phyloP scores from a whole-genome alignment of 805 yeast species.

The Komagataella ulmi region DNA sequence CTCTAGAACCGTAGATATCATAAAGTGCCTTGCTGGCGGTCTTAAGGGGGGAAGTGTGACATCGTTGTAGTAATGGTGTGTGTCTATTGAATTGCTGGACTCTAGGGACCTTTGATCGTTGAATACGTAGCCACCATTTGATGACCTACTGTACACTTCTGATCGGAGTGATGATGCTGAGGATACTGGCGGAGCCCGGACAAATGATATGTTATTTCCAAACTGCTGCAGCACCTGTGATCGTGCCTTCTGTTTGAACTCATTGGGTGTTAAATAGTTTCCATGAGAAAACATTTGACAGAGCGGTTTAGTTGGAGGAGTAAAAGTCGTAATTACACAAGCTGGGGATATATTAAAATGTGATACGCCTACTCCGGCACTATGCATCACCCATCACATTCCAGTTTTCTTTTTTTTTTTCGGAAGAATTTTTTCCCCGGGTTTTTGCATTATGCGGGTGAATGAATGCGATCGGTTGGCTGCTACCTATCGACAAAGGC shows the following conservation, averaged over 20 bases:
- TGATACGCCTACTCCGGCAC: not conserved
- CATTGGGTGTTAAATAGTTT: not conserved
- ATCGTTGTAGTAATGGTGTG: not conserved
- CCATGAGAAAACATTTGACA: not conserved
- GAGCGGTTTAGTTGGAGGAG: not conserved
- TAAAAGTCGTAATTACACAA: not conserved
- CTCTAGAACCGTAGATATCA: not conserved
- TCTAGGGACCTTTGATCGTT: not conserved
- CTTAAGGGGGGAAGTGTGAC: not conserved
- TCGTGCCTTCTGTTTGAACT: not conserved
- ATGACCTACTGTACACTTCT: not conserved
- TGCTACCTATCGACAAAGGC: not conserved
- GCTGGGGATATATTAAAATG: not conserved
- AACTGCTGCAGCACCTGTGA: not conserved
- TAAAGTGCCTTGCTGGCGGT: not conserved
- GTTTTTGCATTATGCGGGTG: not conserved
- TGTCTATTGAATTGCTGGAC: not conserved
- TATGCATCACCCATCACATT: not conserved
- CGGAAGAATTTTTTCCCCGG: not conserved
- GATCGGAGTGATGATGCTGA: not conserved
- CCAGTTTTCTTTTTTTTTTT: not conserved
- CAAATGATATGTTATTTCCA: not conserved
- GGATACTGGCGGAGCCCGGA: not conserved
- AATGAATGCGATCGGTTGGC: too few relatives aligned
- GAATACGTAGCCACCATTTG: not conserved